Percentiles rank a stretch among this genome's conserved stretches.
Evolutionary conservation across 2,329 filamentous ascomycete species (phyloP).

Genomic region (Escovopsis weberi): DNA sequence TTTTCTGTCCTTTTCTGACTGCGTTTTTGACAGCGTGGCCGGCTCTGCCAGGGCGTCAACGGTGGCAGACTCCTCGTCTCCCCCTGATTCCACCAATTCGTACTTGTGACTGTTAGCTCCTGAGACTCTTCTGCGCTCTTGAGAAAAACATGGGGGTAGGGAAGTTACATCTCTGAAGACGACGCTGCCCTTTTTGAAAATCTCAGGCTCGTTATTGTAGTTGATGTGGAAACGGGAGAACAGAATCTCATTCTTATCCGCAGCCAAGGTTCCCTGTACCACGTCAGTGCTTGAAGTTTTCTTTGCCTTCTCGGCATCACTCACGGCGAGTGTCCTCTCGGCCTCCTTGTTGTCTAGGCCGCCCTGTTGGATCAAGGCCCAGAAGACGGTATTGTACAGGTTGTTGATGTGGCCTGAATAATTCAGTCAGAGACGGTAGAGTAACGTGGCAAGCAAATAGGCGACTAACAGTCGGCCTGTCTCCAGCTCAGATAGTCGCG

Average conservation of each 20-base stretch:
- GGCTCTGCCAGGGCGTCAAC: constrained; percentile 38
- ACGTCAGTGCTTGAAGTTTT: constrained; percentile 8
- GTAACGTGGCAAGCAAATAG: too few species aligned
- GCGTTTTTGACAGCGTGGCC: constrained; percentile 55
- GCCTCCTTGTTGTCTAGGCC: constrained; percentile 65
- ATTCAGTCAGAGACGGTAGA: too few species aligned
- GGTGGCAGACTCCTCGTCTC: constrained; percentile 29
- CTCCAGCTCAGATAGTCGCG: constrained; percentile 95
- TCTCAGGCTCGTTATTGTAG: constrained; percentile 91
- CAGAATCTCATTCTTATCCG: constrained; percentile 92
- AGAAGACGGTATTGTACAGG: constrained; percentile 94
- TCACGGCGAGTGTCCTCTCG: constrained; percentile 62
- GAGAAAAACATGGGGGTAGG: too few species aligned
- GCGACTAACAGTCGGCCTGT: constrained; percentile 73
- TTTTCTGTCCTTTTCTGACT: constrained; percentile 72
- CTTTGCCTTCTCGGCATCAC: constrained; percentile 5
- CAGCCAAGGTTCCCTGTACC: constrained; percentile 59
- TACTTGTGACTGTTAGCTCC: constrained; percentile 35
- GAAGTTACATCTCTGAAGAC: constrained; percentile 61
- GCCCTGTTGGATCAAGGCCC: constrained; percentile 69
- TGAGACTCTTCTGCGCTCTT: not conserved
- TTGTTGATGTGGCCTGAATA: constrained; percentile 84
- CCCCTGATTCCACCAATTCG: constrained; percentile 48
- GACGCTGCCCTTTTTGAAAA: constrained; percentile 87
- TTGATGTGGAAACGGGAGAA: constrained; percentile 84